Percentiles rank a stretch among this genome's conserved stretches.
phyloP scores from a whole-genome alignment of 352 stramenopile species.

The Hyaloperonospora arabidopsidis region DNA sequence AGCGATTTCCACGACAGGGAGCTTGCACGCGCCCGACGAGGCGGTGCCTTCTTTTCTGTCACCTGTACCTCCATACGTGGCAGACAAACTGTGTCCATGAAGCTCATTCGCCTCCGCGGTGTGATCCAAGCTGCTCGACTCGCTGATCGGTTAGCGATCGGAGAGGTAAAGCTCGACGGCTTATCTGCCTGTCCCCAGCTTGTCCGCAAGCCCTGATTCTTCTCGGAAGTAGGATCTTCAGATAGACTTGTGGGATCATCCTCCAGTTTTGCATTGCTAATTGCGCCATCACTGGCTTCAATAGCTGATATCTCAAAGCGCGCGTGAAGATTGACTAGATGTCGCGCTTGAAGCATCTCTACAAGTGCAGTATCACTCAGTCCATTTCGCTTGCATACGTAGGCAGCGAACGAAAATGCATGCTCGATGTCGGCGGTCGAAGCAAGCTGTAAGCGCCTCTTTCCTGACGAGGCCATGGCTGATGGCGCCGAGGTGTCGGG shows the following conservation, averaged over 20 bases:
- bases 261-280: conserved; percentile 6
- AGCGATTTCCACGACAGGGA: conserved; percentile 40
- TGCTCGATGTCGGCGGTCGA: conserved; percentile 76
- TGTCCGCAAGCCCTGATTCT: conserved; percentile 24
- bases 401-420: conserved; percentile 71
- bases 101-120: conserved; percentile 58
- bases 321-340: conserved; percentile 70
- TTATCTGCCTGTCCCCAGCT: conserved; percentile 14
- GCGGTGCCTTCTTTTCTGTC: conserved; percentile 13
- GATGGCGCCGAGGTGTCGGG: conserved; percentile 12
- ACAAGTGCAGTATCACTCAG: conserved; percentile 78
- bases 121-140: conserved; percentile 24
- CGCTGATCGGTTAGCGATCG: conserved; percentile 10
- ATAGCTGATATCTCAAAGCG: conserved; percentile 46
- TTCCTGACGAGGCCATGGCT: conserved; percentile 6
- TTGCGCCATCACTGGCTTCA: conserved; percentile 17
- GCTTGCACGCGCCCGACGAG: conserved; percentile 27
- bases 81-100: conserved; percentile 31
- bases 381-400: conserved; percentile 77
- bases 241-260: conserved; percentile 2
- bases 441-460: conserved; percentile 28
- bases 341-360: conserved; percentile 78
- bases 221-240: conserved; percentile 23
- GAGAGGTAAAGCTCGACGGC: conserved; percentile 21
- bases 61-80: conserved; percentile 15